Base-by-base conservation (phyloP, 805 yeast species). In the Lachancea kluyveri region DNA sequence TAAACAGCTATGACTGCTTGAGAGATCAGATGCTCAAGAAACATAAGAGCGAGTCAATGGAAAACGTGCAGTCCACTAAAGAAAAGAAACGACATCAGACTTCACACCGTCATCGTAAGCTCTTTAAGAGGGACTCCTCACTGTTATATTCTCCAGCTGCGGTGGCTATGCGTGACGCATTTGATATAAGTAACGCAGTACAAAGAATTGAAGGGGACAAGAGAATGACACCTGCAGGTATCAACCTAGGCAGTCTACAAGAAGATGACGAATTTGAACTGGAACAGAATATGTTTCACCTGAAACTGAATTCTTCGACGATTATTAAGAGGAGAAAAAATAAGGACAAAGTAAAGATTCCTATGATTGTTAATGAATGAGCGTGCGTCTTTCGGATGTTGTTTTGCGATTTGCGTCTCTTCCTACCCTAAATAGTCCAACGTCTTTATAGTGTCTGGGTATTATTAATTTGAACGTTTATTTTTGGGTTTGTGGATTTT, bases 101-200 rank as follows among this genome's bases (percentile, higher is more conserved):
- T n/a, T 34, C 39, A 13, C 50, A 43, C 25, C 25, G 31, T 13
- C 41, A 43, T 20, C 39, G 30, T 29, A 35, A 40, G 33, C 30
- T 37, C 12, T 36, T 30, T 22, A 31, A 48, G 29, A 33, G 27
- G 16, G 55, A 53, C 32, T 24, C 50, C 3, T 44, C 45, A 2
- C 28, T 55, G 17, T 34, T 69, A 36, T 75, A 72, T 48, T 72
- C 80, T 3, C 87, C 87, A 4, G 86, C 84, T 3, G 86, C 87
- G 1, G 80, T 77, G 29, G 85, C 86, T 0, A 68, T 85, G 58
- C 76, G 84, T 43, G 95, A 85, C 47, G 94, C 88, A 8, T 85
- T 85, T 55, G 94, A 85, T 48, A 76, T 85, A 6, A 77, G 87
- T 17, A 80, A 85, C 30, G 94, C 94, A 5, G 86, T 85, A 11